Evolutionary conservation across 2,329 filamentous ascomycete species (phyloP), one percentile per base, ranked within the genome.

Genomic region (Eurotiales sp.): DNA sequence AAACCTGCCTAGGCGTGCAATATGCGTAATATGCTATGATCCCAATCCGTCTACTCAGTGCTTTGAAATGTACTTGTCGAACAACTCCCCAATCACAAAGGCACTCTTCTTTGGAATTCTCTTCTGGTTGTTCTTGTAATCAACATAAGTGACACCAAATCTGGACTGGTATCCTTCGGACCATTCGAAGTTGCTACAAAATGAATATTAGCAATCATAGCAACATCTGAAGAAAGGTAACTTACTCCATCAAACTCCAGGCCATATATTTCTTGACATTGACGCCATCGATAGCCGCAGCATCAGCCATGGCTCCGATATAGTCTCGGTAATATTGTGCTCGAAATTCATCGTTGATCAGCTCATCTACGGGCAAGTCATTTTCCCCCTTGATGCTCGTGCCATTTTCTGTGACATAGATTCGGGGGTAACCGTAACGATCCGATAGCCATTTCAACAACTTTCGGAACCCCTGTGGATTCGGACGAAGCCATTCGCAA

Each of bases 331-430:
- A 95, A 72, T 95, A 95, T 64, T 86, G 75, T 49, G 83, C 83
- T 19, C 90, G 81, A 77, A 95, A 92, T 59, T 90, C 85, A 67
- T 95, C 90, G 53, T 92, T 74, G 42, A 95, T 74, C 54, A 93
- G 83, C 71, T 88, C 62, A 55, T 88, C 83, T 21, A 81, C 68
- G 1, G 83, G 72, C 64, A 92, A 72, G 56, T 91, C 84, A 64
- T 88, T 91, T 75, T 95, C 90, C 43, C 84, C 86, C 71, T 90
- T 88, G 65, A 95, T 71, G 61, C 85, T 89, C 3, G 89, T 95
- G 36, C 90, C 90, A 69, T 91, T 95, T 76, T 95, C 90, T 0
- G 90, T 95, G 50, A 93, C 86, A 67, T 90, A 92, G 72, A 95
- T 91, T 63, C 82, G 83, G 32, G 90, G 89, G 59, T 80, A 75